These are phyloP conservation scores for Penicillium sp. DNA, from an alignment of 2,329 filamentous ascomycete species.

Conservation along the genomic window DNA sequence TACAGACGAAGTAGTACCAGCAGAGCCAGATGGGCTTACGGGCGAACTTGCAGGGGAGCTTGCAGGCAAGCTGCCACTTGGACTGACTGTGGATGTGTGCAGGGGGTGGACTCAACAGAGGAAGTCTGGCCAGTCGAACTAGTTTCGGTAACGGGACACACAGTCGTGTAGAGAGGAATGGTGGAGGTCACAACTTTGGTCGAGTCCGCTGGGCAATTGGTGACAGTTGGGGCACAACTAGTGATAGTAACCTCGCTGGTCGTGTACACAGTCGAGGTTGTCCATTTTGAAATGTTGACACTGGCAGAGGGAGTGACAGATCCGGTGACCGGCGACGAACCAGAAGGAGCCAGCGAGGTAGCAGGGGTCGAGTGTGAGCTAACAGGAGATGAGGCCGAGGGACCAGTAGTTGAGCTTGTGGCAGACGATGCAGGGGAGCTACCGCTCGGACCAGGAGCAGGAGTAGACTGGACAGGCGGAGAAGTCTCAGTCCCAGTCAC, in stretches of 20 bases:
- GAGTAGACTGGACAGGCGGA: not conserved
- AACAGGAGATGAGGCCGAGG: not conserved
- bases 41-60: not conserved
- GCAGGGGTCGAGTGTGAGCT: not conserved
- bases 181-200: not conserved
- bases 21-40: not conserved
- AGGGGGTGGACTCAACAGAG: not conserved
- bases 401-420: not conserved
- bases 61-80: not conserved
- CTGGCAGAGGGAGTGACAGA: not conserved
- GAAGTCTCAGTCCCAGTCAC: not conserved
- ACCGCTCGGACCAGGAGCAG: not conserved
- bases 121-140: not conserved
- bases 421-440: not conserved
- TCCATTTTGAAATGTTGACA: constrained; percentile 12
- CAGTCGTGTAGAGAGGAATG: not conserved
- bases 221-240: not conserved
- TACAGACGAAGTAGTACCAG: not conserved
- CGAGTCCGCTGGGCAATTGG: not conserved
- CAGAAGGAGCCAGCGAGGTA: not conserved
- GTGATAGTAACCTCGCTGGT: not conserved
- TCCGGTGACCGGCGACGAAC: not conserved
- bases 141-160: not conserved
- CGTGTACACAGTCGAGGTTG: not conserved
- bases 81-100: not conserved